Base-by-base conservation (phyloP, 192 early-diverging fungal genomes). In the Pilaira anomala region DNA sequence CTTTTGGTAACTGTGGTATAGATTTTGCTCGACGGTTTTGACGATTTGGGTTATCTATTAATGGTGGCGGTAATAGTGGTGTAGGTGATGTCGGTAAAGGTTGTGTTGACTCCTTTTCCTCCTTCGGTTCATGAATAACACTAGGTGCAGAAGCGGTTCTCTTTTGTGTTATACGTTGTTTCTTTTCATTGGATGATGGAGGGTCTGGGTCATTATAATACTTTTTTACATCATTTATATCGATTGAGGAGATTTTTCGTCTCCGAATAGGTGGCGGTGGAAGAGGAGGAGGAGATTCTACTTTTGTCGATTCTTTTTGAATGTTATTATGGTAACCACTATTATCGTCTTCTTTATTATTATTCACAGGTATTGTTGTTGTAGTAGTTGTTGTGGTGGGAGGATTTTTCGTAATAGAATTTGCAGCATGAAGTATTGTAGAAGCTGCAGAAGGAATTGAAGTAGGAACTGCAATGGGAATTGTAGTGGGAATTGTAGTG, bases 1-100 rank as follows among this genome's bases (percentile, higher is more conserved):
- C 59, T 33, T 25, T 7, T 18, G 46, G 44, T 18, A 58, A 19
- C 6, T 58, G 56, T 58, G 56, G 56, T 58, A 58, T 58, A 58
- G 56, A 58, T 39, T 58, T 58, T 11, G 56, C 40, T 58, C 56
- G 33, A 42, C 56, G 56, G 41, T 22, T 42, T 28, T 18, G 42
- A 24, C 19, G 13, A 36, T 18, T 60, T 24, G 41, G 19, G 40
- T 40, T 44, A 55, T 57, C 42, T 16, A 16, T 45, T 12, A 45
- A 45, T 7, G n/a, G 11, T 3, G 11, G 13, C 2, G 42, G 11
- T 12, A 12, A 16, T 45, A n/a, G 12, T 45, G 42, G 42, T 16
- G n/a, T 45, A 45, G 30, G 30, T 4, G 30, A 33, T 2, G 42
- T 45, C 5, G 42, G 42, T 16, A 45, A 12, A 16, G 42, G 12